These are phyloP conservation scores for Crithidia thermophila DNA, from an alignment of 208 protist species.

Conservation along the genomic window DNA sequence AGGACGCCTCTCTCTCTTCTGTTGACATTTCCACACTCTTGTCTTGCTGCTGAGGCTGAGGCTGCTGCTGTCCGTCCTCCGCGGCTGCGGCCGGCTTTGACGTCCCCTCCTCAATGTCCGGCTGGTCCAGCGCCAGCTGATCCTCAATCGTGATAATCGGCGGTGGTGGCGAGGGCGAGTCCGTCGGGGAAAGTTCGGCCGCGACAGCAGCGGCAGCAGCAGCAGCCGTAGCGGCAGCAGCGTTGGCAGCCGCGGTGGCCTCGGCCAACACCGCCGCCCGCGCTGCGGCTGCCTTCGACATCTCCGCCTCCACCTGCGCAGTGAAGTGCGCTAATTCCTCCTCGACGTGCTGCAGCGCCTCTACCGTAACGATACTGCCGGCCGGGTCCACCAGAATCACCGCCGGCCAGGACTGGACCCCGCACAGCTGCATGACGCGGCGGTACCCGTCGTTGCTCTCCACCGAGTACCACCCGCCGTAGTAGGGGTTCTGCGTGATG, in stretches of 20 bases:
- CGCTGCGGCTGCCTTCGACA: conserved; percentile 5
- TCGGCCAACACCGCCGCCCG: conserved; percentile 1
- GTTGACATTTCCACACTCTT: too few species aligned
- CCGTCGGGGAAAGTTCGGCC: background rate
- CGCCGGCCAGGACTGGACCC: conserved; percentile 55
- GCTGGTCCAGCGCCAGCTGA: background rate
- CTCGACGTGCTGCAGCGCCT: conserved; percentile 59
- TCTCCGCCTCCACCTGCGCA: conserved; percentile 13
- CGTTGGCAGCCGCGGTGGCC: background rate
- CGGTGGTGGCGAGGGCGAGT: conserved; percentile 8
- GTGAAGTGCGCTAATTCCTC: conserved; percentile 42
- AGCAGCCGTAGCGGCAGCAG: background rate
- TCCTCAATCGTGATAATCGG: background rate
- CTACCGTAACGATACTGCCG: conserved; percentile 51
- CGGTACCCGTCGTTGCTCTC: conserved; percentile 63
- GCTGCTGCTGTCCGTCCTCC: too few species aligned
- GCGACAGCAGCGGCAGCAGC: background rate
- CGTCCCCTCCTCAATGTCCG: too few species aligned
- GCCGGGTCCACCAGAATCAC: conserved; percentile 64
- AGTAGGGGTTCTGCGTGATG: conserved; percentile 47
- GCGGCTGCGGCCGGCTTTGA: too few species aligned
- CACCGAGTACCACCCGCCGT: conserved; percentile 70
- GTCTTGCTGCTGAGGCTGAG: too few species aligned
- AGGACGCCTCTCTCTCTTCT: background rate
- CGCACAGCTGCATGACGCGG: conserved; percentile 48